Evolutionary conservation across 805 yeast species (phyloP), one percentile per base, ranked within the genome.

Genomic region (Candida hispaniensis): DNA sequence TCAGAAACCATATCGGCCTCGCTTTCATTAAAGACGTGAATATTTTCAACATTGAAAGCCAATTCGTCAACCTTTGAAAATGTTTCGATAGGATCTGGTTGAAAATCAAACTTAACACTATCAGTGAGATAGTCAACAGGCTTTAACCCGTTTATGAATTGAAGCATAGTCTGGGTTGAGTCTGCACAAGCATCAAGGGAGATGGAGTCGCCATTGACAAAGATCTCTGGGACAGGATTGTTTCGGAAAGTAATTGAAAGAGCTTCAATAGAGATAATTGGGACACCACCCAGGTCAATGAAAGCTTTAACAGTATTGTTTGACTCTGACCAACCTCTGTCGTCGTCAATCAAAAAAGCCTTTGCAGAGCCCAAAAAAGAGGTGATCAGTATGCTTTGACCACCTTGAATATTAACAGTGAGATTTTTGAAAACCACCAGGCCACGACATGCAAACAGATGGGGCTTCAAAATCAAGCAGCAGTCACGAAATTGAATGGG

Each of bases 131-230:
- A 73, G 1, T 80, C 55, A 0, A 86, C 85, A 9, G 71, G 71
- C 46, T 79, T 80, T 46, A 86, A 59, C 47, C 83, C 94, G 41
- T 71, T 74, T 7, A 76, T 44, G 6, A 80, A 47, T 42, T 79
- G 93, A 2, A 73, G 42, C 25, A 86, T 54, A 8, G 88, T 71
- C 47, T 81, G 78, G 0, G 75, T 66, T 0, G 95, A 82, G 51
- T 86, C 97, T 1, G 94, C 88, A 59, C 95, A 85, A 38, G 47
- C 36, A 12, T 44, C 44, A 26, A 49, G 18, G 8, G 41, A 32
- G 7, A 46, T 15, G 3, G 35, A 29, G 18, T 45, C 50, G 12
- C 41, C 35, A 9, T 32, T 32, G 14, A 32, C n/a, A 11, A 23
- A 16, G 9, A 32, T 32, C 18, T 10, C 5, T 2, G n/a, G n/a